These are phyloP conservation scores for Coemansia sp. DNA, from an alignment of 192 early-diverging fungal species.

Conservation along the genomic window DNA sequence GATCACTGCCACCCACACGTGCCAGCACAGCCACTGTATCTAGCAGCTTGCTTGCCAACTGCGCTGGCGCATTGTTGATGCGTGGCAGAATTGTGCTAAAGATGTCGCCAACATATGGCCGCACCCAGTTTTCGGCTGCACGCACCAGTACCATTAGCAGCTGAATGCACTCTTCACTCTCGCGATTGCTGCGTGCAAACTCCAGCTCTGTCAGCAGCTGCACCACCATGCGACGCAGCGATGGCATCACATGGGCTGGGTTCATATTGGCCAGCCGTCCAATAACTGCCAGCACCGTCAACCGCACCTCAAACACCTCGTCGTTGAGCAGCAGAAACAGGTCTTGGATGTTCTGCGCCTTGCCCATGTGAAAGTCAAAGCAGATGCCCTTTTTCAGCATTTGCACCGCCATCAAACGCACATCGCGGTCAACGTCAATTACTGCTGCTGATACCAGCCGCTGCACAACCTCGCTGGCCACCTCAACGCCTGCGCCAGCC, in stretches of 20 bases:
- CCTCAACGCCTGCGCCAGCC: conserved; percentile 70
- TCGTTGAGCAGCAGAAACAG: conserved; percentile 92
- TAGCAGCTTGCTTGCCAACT: conserved; percentile 56
- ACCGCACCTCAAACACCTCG: conserved; percentile 86
- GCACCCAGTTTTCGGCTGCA: conserved; percentile 80
- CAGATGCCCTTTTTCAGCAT: conserved; percentile 60
- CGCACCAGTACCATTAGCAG: conserved; percentile 77
- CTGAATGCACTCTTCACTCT: conserved; percentile 52
- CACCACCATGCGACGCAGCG: conserved; percentile 84
- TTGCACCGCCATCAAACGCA: conserved; percentile 24
- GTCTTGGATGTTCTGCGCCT: conserved; percentile 87
- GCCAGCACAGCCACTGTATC: conserved; percentile 76
- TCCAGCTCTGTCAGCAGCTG: conserved; percentile 92
- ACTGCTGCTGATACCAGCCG: conserved; percentile 85
- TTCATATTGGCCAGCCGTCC: conserved; percentile 89
- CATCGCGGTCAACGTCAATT: conserved; percentile 63
- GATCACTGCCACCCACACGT: conserved; percentile 79
- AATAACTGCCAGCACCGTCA: conserved; percentile 80
- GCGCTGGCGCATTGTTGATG: conserved; percentile 72
- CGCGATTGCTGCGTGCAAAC: conserved; percentile 67
- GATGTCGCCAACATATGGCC: conserved; percentile 91
- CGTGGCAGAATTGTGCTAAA: conserved; percentile 82
- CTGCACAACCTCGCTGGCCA: conserved; percentile 85
- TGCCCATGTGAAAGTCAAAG: conserved; percentile 90
- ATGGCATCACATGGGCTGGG: conserved; percentile 94